These are phyloP conservation scores for Magnusiomyces suaveolens DNA, from an alignment of 1,139 yeast species.

Conservation along the genomic window DNA sequence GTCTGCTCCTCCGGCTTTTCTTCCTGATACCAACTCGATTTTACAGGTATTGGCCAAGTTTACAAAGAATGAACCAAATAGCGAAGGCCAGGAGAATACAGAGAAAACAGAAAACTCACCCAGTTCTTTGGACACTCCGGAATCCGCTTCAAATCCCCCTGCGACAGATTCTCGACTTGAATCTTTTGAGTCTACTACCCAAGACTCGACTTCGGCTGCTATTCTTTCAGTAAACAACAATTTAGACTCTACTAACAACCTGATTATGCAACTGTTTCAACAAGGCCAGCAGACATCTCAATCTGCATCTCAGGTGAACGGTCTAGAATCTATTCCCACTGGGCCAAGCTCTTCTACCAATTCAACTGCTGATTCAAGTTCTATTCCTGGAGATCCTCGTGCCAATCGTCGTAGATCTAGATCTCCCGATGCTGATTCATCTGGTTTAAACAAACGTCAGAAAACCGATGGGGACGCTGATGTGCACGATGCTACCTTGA, in stretches of 20 bases:
- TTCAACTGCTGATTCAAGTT: neutral
- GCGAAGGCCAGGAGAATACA: neutral
- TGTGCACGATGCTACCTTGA: neutral
- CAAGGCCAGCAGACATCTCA: conserved; percentile 3
- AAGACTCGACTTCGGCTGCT: conserved; percentile 17
- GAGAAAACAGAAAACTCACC: neutral
- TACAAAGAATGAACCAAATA: conserved; percentile 29
- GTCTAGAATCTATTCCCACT: neutral
- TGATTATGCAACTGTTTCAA: conserved; percentile 11
- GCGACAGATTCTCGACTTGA: conserved; percentile 17
- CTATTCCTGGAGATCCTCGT: neutral
- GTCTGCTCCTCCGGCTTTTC: conserved; percentile 15
- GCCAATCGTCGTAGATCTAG: conserved; percentile 44
- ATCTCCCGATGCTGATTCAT: conserved; percentile 38
- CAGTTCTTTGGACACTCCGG: neutral
- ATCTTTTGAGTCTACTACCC: conserved; percentile 17
- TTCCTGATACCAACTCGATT: conserved; percentile 33
- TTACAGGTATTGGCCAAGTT: conserved; percentile 33
- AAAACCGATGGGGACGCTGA: conserved; percentile 29
- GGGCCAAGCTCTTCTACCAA: conserved; percentile 1
- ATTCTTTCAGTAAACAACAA: conserved; percentile 11
- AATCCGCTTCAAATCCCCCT: neutral
- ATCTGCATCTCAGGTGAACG: neutral
- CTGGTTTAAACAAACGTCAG: conserved; percentile 23
- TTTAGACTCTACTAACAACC: neutral